Percentiles rank a stretch among this genome's conserved stretches.
Evolutionary conservation across 805 yeast species (phyloP).

Genomic region (Danielia oregonensis): DNA sequence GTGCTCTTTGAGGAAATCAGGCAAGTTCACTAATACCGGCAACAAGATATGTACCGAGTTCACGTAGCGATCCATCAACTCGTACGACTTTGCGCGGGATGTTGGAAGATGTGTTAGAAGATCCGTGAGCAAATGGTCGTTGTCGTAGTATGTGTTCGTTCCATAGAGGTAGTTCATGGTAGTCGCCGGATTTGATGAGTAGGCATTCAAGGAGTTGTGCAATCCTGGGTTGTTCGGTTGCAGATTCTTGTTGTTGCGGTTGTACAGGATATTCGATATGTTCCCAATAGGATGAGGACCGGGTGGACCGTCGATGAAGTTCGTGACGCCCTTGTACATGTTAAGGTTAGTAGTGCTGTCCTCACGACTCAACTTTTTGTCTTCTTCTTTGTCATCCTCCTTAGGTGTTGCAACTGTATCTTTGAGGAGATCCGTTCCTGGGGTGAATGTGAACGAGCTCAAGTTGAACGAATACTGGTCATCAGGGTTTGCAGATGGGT

Average conservation of each 20-base stretch:
- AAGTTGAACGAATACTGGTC: conserved; percentile 32
- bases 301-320: conserved; percentile 16
- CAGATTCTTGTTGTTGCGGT: conserved; percentile 1
- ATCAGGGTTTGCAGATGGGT: conserved; percentile 12
- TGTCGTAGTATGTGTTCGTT: conserved; percentile 36
- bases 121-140: conserved; percentile 31
- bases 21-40: conserved; percentile 47
- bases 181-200: conserved; percentile 31
- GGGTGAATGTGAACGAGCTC: conserved; percentile 32
- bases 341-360: conserved; percentile 10
- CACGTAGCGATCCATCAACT: conserved; percentile 44
- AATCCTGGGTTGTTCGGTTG: conserved; percentile 21
- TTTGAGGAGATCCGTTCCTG: conserved; percentile 9
- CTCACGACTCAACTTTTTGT: not conserved
- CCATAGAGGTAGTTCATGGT: conserved; percentile 35
- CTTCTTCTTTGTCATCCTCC: not conserved
- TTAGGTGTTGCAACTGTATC: not conserved
- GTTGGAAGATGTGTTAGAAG: conserved; percentile 43
- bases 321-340: conserved; percentile 8
- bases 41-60: conserved; percentile 54
- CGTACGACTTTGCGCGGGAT: conserved; percentile 41
- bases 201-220: conserved; percentile 26
- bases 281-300: conserved; percentile 1
- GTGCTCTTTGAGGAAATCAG: conserved; percentile 42
- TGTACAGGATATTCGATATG: not conserved